Base-by-base conservation (phyloP, 352 stramenopile species). In the Phytopythium boreale region DNA sequence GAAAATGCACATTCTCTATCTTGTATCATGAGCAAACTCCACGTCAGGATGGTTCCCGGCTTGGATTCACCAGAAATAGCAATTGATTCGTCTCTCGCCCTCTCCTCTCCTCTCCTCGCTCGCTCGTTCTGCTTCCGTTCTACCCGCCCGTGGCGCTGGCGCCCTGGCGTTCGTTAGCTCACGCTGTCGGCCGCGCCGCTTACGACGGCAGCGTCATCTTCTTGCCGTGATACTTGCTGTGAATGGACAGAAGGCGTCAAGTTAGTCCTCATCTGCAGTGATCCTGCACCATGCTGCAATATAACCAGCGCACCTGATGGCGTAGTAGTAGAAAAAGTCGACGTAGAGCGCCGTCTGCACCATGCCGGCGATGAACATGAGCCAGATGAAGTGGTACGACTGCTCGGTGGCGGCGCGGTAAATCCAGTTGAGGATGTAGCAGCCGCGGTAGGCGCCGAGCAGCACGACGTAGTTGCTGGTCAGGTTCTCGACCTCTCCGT, bases 241-340 rank as follows among this genome's bases (percentile, higher is more conserved):
- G 55, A 46, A 24, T 24, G 55, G 1, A 57, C 19, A 61, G 26
- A 9, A 57, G 51, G 10, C 57, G n/a, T 62, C 4, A 10, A 6
- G 47, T 29, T 31, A 29, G 19, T 14, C 20, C 20, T 31, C 5
- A 17, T 22, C 11, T 36, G 24, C 26, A 26, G 22, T 34, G 11
- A 26, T 26, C 9, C 12, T 55, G n/a, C 22, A 55, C 11, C 41
- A 37, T 17, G n/a, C n/a, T n/a, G n/a, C n/a, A n/a, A n/a, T n/a
- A n/a, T n/a, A n/a, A n/a, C n/a, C n/a, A 14, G 58, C 71, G 60
- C 65, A 96, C 87, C 87, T 96, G 61, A 96, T 91, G 56, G 97
- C 79, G 75, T 99, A 99, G 85, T 99, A 99, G 88, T 99, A 99
- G 84, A 99, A 99, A 66, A 99, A 99, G 79, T 99, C 98, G 27